A percentile compares a stretch with the other conserved stretches of the same genome.
phyloP scores from a whole-genome alignment of 441 rosid genomes.

The Gossypium schwendimanii region DNA sequence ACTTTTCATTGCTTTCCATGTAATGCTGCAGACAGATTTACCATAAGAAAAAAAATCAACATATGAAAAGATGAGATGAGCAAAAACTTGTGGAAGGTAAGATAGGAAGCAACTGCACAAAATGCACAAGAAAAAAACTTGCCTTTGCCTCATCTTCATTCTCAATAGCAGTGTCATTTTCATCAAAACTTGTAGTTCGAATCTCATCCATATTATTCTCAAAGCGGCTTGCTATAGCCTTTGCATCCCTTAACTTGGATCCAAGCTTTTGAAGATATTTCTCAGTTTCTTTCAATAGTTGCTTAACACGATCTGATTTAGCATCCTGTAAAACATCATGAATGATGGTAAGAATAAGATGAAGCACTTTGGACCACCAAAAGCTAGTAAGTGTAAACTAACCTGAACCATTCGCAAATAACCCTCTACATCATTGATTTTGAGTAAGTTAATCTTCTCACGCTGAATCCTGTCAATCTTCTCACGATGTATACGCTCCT shows the following conservation, averaged over 20 bases:
- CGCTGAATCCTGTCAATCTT: conserved; percentile 93
- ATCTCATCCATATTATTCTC: conserved; percentile 65
- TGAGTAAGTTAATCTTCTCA: conserved; percentile 85
- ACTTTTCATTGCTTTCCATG: conserved; percentile 92
- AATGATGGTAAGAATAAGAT: conserved; percentile 13
- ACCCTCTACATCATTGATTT: conserved; percentile 97
- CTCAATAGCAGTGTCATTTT: conserved; percentile 58
- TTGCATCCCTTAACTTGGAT: conserved; percentile 71
- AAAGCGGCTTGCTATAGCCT: conserved; percentile 46
- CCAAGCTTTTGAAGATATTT: conserved; percentile 91
- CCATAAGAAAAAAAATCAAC: not conserved
- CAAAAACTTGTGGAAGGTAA: conserved; percentile 6
- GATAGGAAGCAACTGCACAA: conserved; percentile 16
- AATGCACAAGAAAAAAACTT: conserved; percentile 22
- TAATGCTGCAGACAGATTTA: conserved; percentile 62
- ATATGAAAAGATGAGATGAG: not conserved
- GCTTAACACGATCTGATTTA: conserved; percentile 92
- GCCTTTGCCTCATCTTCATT: conserved; percentile 97
- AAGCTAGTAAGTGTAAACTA: conserved; percentile 23
- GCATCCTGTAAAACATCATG: conserved; percentile 56
- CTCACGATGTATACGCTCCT: conserved; percentile 92
- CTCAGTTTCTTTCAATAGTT: conserved; percentile 86
- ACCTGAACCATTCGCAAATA: conserved; percentile 98
- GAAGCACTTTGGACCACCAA: conserved; percentile 9
- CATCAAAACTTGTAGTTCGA: conserved; percentile 30